A percentile compares a stretch with the other conserved stretches of the same genome.
Conservation (phyloP, 1,284 basidiomycete genomes). For the Grifola frondosa region DNA sequence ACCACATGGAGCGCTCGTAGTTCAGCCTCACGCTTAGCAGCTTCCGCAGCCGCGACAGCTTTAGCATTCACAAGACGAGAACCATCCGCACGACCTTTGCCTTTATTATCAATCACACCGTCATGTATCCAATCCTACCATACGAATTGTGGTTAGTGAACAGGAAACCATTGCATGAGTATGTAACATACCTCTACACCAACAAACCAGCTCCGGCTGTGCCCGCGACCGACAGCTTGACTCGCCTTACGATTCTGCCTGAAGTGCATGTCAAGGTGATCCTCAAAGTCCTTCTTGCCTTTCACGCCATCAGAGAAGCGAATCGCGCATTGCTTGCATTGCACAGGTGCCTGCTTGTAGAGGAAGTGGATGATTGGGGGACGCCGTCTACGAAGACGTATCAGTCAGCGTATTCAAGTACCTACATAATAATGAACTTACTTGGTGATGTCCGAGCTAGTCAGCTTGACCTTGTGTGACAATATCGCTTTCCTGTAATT, state of each 20-base stretch:
- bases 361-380: constrained; percentile 65
- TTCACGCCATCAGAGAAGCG: constrained; percentile 74
- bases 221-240: constrained; percentile 83
- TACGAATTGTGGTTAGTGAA: background rate
- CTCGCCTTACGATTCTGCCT: constrained; percentile 88
- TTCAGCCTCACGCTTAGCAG: constrained; percentile 70
- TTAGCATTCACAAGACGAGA: constrained; percentile 50
- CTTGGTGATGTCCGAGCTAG: constrained; percentile 72
- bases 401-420: constrained; percentile 9
- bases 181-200: constrained; percentile 71
- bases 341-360: constrained; percentile 72
- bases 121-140: constrained; percentile 88
- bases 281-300: constrained; percentile 81
- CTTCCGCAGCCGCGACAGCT: constrained; percentile 63
- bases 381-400: constrained; percentile 49
- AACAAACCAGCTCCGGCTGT: constrained; percentile 91
- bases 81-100: constrained; percentile 60
- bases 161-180: background rate
- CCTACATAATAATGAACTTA: constrained; percentile 36
- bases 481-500: constrained; percentile 75
- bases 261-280: constrained; percentile 98
- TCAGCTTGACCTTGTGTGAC: constrained; percentile 66
- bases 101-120: constrained; percentile 54
- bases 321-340: constrained; percentile 94
- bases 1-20: constrained; percentile 81